phyloP scores from a whole-genome alignment of 805 yeast species.

The Dipodascopsis tothii region DNA sequence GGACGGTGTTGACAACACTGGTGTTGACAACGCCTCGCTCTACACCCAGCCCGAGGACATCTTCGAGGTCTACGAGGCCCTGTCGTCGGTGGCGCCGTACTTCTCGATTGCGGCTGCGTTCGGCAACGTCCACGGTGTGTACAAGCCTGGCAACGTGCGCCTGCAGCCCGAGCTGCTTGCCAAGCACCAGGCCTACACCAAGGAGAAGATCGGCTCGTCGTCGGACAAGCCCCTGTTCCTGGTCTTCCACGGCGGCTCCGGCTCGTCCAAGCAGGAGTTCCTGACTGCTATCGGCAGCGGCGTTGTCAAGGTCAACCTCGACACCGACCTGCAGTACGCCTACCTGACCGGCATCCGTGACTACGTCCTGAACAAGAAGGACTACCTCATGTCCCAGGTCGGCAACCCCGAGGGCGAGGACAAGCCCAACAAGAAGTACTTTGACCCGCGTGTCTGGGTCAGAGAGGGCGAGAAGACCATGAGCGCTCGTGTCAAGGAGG shows the following conservation, averaged over 20 bases:
- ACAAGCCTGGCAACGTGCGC: conserved; percentile 97
- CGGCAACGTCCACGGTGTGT: conserved; percentile 99
- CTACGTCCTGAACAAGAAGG: conserved; percentile 92
- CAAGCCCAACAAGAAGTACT: conserved; percentile 99
- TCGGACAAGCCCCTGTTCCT: conserved; percentile 74
- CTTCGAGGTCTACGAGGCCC: conserved; percentile 81
- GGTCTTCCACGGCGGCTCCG: conserved; percentile 99
- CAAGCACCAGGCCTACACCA: conserved; percentile 88
- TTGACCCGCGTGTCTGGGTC: conserved; percentile 99
- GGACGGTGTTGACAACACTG: conserved; percentile 99
- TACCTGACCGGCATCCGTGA: conserved; percentile 96
- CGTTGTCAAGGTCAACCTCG: conserved; percentile 98
- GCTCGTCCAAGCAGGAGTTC: conserved; percentile 87
- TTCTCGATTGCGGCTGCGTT: conserved; percentile 99
- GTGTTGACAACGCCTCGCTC: conserved; percentile 74
- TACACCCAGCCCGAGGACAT: conserved; percentile 96
- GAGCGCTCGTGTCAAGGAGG: conserved; percentile 75
- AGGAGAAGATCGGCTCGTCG: conserved; percentile 50
- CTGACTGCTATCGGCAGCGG: conserved; percentile 85
- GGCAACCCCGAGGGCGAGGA: conserved; percentile 99
- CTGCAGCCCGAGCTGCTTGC: conserved; percentile 89
- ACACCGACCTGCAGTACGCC: conserved; percentile 98
- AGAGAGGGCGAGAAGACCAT: conserved; percentile 99
- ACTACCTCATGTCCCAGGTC: conserved; percentile 77
- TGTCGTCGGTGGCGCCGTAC: conserved; percentile 86